phyloP scores from a whole-genome alignment of 495 filamentous ascomycete species.

The Cercophora scortea region DNA sequence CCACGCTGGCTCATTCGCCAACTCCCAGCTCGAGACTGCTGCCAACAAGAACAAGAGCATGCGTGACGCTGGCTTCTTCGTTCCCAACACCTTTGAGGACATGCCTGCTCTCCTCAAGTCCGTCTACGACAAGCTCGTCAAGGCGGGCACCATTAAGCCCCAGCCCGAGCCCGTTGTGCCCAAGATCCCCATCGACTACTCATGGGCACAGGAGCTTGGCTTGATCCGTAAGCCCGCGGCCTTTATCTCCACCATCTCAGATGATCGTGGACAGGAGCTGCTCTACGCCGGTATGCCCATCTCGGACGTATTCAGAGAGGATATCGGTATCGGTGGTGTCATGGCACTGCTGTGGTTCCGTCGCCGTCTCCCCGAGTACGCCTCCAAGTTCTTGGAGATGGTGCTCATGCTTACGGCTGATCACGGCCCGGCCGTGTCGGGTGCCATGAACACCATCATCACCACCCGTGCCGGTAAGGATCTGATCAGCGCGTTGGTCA shows the following conservation, averaged over 20 bases:
- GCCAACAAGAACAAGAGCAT: slow-evolving; percentile 93
- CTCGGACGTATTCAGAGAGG: slow-evolving; percentile 97
- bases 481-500: slow-evolving; percentile 87
- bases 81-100: slow-evolving; percentile 96
- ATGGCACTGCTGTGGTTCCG: slow-evolving; percentile 99
- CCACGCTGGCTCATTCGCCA: slow-evolving; percentile 96
- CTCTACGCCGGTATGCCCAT: slow-evolving; percentile 99
- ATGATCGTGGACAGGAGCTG: slow-evolving; percentile 98
- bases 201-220: slow-evolving; percentile 97
- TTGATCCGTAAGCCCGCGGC: slow-evolving; percentile 99
- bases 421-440: slow-evolving; percentile 96
- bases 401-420: slow-evolving; percentile 99
- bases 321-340: slow-evolving; percentile 98
- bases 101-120: slow-evolving; percentile 65
- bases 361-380: slow-evolving; percentile 89
- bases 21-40: slow-evolving; percentile 97
- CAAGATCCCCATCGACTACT: slow-evolving; percentile 99
- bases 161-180: slow-evolving; percentile 83
- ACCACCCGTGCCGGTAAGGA: slow-evolving; percentile 98
- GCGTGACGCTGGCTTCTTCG: slow-evolving; percentile 83
- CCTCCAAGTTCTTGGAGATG: slow-evolving; percentile 99
- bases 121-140: slow-evolving; percentile 81
- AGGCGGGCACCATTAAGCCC: slow-evolving; percentile 74
- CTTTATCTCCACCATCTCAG: slow-evolving; percentile 99
- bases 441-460: slow-evolving; percentile 99